phyloP scores from a whole-genome alignment of 306 rosid species.

The Carpinus fangiana region DNA sequence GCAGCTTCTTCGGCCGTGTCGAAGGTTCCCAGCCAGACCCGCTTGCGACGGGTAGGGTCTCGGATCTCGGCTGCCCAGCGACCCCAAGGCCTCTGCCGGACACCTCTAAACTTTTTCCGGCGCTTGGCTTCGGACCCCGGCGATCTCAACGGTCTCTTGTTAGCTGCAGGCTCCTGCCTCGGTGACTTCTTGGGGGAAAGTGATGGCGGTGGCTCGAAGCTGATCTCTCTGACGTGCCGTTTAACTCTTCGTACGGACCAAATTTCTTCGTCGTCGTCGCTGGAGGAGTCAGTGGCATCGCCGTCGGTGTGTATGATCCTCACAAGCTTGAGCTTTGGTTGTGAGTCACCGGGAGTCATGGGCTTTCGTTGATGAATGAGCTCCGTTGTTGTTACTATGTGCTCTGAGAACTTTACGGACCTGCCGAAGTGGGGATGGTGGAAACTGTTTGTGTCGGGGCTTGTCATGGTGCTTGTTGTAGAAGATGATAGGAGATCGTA shows the following conservation, averaged over 20 bases:
- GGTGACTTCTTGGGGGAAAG: background rate
- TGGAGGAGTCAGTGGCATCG: conserved; percentile 76
- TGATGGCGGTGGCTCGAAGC: conserved; percentile 15
- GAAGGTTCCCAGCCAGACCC: conserved; percentile 83
- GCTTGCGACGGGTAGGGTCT: conserved; percentile 59
- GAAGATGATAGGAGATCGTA: background rate
- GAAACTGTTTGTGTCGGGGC: background rate
- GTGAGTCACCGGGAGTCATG: background rate
- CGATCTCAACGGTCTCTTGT: conserved; percentile 21
- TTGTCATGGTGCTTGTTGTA: background rate
- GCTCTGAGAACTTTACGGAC: conserved; percentile 28
- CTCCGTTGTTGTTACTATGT: conserved; percentile 9
- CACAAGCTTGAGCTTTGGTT: conserved; percentile 48
- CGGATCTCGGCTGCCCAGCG: conserved; percentile 91
- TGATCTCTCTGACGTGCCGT: conserved; percentile 47
- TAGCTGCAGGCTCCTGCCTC: conserved; percentile 22
- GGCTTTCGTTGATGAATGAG: background rate
- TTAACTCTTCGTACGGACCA: conserved; percentile 23
- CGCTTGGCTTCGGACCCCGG: background rate
- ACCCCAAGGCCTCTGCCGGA: conserved; percentile 88
- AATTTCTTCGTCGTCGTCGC: conserved; percentile 42
- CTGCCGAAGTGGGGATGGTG: background rate
- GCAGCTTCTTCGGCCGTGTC: conserved; percentile 89
- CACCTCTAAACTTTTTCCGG: conserved; percentile 52
- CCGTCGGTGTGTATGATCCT: conserved; percentile 73